phyloP scores from a whole-genome alignment of 2,329 filamentous ascomycete genomes.

The Diaporthe sp. region DNA sequence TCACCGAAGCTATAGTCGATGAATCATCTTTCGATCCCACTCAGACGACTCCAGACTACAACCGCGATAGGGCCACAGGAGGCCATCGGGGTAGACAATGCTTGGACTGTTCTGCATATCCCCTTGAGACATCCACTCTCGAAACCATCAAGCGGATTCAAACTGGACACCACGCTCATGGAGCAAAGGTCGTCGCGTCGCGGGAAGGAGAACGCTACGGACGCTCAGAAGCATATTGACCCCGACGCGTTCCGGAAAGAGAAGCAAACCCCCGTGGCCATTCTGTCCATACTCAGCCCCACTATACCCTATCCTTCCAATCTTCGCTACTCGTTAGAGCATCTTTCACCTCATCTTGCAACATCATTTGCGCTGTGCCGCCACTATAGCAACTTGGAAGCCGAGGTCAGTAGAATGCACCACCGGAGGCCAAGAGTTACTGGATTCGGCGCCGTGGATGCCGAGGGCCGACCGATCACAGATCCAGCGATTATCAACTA shows the following conservation, averaged over 20 bases:
- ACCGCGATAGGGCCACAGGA: slow-evolving; percentile 78
- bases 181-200: slow-evolving; percentile 62
- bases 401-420: slow-evolving; percentile 76
- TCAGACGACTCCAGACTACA: slow-evolving; percentile 79
- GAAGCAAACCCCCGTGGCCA: slow-evolving; percentile 82
- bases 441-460: slow-evolving; percentile 75
- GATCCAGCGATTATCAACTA: slow-evolving; percentile 54
- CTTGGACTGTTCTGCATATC: slow-evolving; percentile 92
- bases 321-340: slow-evolving; percentile 82
- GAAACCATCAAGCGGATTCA: slow-evolving; percentile 64
- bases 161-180: slow-evolving; percentile 66
- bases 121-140: slow-evolving; percentile 84
- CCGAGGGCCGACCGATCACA: slow-evolving; percentile 62
- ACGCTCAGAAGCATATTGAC: slow-evolving; percentile 5
- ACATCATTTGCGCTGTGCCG: slow-evolving; percentile 89
- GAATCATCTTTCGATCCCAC: slow-evolving; percentile 90
- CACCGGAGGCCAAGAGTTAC: slow-evolving; percentile 74
- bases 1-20: slow-evolving; percentile 80
- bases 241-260: slow-evolving; percentile 53
- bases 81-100: slow-evolving; percentile 90
- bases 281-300: slow-evolving; percentile 87
- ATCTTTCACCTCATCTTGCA: slow-evolving; percentile 88
- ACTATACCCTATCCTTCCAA: slow-evolving; percentile 92
- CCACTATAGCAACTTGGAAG: slow-evolving; percentile 86
- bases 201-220: slow-evolving; percentile 35